Base-by-base conservation (phyloP, 2,329 filamentous ascomycete species). In the Neonectria hederae region DNA sequence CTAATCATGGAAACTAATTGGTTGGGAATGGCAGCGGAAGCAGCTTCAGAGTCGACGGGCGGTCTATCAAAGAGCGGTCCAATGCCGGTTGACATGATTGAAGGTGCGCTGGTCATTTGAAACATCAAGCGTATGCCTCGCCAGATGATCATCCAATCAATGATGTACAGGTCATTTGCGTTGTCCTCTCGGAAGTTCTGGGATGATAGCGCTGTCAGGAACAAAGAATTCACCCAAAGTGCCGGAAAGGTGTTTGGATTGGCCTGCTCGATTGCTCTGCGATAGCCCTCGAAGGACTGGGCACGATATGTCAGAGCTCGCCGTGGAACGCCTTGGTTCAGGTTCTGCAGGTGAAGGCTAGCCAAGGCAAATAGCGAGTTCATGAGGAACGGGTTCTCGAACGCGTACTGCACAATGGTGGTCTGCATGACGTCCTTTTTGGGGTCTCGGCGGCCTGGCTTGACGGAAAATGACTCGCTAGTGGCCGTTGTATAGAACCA, bases 121-220 rank as follows among this genome's bases (percentile, higher is more conserved):
- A 86, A 75, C 30, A 87, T 83, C 17, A 84, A 71, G 26, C 83
- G 79, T 22, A 80, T 86, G 13, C 86, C 85, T 13, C 81, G 78
- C 84, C 85, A 88, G 11, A 87, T 77, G 3, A 81, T 70, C 75
- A 87, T 83, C 85, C 86, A 88, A 70, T 87, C 82, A 46, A 87
- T 72, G 32, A 87, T 81, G 68, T 83, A 86, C 2, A 87, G 77
- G 2, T 80, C 78, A 49, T 76, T 78, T n/a, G 74, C 74, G 51
- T 82, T 77, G 0, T 76, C 73, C 19, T 85, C 82, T 4, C 84
- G 80, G 70, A 87, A 87, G 57, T 76, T 77, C 58, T 85, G 78
- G 5, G 83, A 83, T 11, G 84, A 82, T 5, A 87, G 74, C 6
- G 80, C 84, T 24, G 81, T 82, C 62, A 87, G 79, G 13, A 88